These are phyloP conservation scores for Lonicera japonica DNA, from an alignment of 129 eudicot species.

Conservation along the genomic window DNA sequence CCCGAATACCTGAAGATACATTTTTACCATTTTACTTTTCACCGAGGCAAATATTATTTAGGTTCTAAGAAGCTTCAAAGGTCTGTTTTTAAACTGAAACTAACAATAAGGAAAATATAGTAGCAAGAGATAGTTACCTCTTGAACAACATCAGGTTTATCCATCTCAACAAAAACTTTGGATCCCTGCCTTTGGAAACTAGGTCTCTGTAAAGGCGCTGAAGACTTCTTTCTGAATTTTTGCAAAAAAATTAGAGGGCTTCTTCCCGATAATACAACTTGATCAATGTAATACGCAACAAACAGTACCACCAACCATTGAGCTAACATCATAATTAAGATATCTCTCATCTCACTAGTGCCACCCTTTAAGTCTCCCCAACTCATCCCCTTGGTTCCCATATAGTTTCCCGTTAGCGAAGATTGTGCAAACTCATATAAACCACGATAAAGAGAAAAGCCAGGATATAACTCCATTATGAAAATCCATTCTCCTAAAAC, in stretches of 20 bases:
- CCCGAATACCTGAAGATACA: too few relatives aligned
- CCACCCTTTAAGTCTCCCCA: conserved; percentile 67
- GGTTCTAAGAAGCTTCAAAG: too few relatives aligned
- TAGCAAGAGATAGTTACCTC: conserved; percentile 45
- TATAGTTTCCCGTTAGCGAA: conserved; percentile 38
- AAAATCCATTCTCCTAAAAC: conserved; percentile 68
- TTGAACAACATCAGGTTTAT: conserved; percentile 80
- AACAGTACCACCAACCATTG: conserved; percentile 73
- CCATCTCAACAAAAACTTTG: conserved; percentile 50
- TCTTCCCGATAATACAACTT: conserved; percentile 53
- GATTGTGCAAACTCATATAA: conserved; percentile 74
- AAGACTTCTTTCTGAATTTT: conserved; percentile 37
- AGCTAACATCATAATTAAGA: conserved; percentile 58
- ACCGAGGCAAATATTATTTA: too few relatives aligned
- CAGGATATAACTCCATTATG: conserved; percentile 79
- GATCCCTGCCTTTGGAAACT: conserved; percentile 59
- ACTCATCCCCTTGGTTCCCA: conserved; percentile 78
- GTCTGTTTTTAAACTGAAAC: too few relatives aligned
- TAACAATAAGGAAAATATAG: too few relatives aligned
- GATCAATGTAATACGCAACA: conserved; percentile 69
- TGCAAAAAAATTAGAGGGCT: conserved; percentile 53
- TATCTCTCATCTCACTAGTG: conserved; percentile 59
- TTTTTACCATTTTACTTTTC: too few relatives aligned
- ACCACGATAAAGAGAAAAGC: conserved; percentile 75
- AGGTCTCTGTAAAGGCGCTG: conserved; percentile 37